phyloP scores from a whole-genome alignment of 768 basidiomycete genomes.

The Porpolomopsis calyptriformis region DNA sequence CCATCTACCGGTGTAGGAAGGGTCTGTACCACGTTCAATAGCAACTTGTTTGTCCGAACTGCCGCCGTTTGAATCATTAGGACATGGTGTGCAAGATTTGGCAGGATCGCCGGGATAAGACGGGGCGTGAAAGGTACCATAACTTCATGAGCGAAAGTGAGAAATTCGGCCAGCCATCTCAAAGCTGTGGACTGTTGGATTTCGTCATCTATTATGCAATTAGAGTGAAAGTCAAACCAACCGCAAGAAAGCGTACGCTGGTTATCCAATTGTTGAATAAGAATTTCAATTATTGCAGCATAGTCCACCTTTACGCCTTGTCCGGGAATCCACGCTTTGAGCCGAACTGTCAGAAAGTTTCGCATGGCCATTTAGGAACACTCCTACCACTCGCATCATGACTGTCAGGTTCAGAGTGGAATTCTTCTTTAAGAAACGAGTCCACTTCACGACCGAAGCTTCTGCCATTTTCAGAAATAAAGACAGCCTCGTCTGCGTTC shows the following conservation, averaged over 20 bases:
- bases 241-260: conserved; percentile 48
- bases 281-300: conserved; percentile 83
- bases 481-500: conserved; percentile 45
- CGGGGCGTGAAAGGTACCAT: conserved; percentile 92
- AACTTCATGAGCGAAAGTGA: conserved; percentile 79
- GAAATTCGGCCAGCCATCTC: conserved; percentile 84
- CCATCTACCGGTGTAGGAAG: conserved; percentile 64
- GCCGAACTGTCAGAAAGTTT: conserved; percentile 5
- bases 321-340: conserved; percentile 81
- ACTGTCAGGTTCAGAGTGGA: conserved; percentile 38
- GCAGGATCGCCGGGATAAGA: conserved; percentile 84
- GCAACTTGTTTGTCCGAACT: conserved; percentile 71
- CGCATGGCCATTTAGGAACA: background rate
- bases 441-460: conserved; percentile 31
- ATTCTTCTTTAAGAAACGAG: conserved; percentile 32
- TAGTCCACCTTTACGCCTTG: conserved; percentile 91
- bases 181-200: conserved; percentile 93
- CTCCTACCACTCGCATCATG: conserved; percentile 55
- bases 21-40: conserved; percentile 76
- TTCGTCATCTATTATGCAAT: conserved; percentile 60
- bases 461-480: conserved; percentile 44
- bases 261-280: conserved; percentile 74
- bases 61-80: conserved; percentile 83
- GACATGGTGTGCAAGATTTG: conserved; percentile 88
- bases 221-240: conserved; percentile 6